A percentile compares a stretch with the other conserved stretches of the same genome.
These are phyloP conservation scores for Beta vulgaris DNA, from an alignment of 148 eudicot species.

Conservation along the genomic window DNA sequence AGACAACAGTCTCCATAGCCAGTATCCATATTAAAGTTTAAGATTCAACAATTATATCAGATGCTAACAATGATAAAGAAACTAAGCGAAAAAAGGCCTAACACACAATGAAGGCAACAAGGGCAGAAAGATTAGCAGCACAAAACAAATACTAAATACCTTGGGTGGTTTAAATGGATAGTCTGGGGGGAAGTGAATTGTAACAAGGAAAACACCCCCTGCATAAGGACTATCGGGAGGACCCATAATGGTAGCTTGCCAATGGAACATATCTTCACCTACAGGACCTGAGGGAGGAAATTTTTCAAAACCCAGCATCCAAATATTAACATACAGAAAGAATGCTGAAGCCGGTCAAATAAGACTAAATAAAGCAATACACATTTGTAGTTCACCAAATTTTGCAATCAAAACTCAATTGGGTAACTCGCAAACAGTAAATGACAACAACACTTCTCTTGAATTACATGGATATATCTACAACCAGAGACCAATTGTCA, in stretches of 20 bases:
- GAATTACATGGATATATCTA: too few species aligned
- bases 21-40: not conserved
- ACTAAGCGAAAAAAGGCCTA: not conserved
- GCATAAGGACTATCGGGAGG: conserved; percentile 39
- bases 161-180: conserved; percentile 44
- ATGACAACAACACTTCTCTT: too few species aligned
- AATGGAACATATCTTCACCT: conserved; percentile 41
- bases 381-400: not conserved
- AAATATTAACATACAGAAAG: not conserved
- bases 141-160: conserved; percentile 15
- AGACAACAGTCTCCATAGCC: not conserved
- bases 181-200: conserved; percentile 38
- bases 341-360: not conserved
- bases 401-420: not conserved
- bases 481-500: too few species aligned
- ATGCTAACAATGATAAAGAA: not conserved
- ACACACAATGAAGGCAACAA: too few species aligned
- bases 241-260: conserved; percentile 42
- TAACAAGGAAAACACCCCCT: conserved; percentile 39
- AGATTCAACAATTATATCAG: not conserved
- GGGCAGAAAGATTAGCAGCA: not conserved
- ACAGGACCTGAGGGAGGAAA: conserved; percentile 31
- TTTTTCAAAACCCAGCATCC: not conserved
- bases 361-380: not conserved
- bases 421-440: too few species aligned